A percentile compares a stretch with the other conserved stretches of the same genome.
Conservation (phyloP, 345 rosid species). For the Pistacia vera region DNA sequence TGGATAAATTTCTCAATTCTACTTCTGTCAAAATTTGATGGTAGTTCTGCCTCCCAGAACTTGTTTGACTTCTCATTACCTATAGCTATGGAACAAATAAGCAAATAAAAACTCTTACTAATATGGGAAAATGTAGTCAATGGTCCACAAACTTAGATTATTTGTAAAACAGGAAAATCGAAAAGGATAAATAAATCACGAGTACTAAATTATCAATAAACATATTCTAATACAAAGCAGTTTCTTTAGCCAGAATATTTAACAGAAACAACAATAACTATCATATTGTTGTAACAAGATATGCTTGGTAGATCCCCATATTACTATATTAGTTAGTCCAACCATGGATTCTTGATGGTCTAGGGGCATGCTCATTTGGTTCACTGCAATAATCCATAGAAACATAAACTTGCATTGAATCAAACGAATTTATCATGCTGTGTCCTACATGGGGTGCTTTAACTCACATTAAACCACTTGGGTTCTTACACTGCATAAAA, state of each 20-base stretch:
- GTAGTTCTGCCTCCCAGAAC: slow-evolving; percentile 64
- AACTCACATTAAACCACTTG: background rate
- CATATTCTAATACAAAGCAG: background rate
- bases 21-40: slow-evolving; percentile 43
- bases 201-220: background rate
- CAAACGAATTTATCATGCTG: background rate
- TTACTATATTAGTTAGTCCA: background rate
- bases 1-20: slow-evolving; percentile 49
- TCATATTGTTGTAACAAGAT: background rate
- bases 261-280: background rate
- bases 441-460: background rate
- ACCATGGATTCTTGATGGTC: too few species aligned
- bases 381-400: background rate
- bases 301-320: background rate
- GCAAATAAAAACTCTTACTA: slow-evolving; percentile 3
- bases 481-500: slow-evolving; percentile 70
- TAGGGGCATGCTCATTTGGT: background rate
- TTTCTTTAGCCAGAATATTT: background rate
- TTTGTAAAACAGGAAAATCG: background rate
- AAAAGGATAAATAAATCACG: background rate
- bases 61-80: slow-evolving; percentile 55
- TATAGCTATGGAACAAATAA: slow-evolving; percentile 37
- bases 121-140: background rate
- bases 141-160: background rate
- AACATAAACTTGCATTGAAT: background rate